Percentiles rank a stretch among this genome's conserved stretches.
phyloP scores from a whole-genome alignment of 441 rosid genomes.

The Aquilaria agallochum region DNA sequence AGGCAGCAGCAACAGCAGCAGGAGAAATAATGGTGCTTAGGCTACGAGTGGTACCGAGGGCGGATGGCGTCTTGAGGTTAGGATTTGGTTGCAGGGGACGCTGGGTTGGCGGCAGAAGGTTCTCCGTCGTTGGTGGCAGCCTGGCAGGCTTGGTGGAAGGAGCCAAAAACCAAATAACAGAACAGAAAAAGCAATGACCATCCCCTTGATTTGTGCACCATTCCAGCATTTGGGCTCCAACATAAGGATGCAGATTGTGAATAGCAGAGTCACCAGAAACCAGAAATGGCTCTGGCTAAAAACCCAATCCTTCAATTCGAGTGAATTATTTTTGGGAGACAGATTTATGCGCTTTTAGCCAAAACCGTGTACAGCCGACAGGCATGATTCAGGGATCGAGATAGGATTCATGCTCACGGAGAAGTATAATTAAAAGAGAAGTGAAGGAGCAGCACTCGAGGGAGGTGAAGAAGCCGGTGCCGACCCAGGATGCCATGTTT shows the following conservation, averaged over 20 bases:
- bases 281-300: constrained; percentile 21
- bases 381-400: constrained; percentile 6
- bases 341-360: not conserved
- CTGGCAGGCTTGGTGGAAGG: constrained; percentile 43
- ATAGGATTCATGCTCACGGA: constrained; percentile 8
- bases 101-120: constrained; percentile 24
- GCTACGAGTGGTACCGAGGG: constrained; percentile 68
- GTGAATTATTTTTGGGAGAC: not conserved
- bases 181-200: constrained; percentile 42
- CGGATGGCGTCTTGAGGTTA: constrained; percentile 71
- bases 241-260: constrained; percentile 59
- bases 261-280: constrained; percentile 34
- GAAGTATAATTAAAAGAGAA: no score
- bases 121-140: constrained; percentile 17
- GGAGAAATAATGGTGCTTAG: constrained; percentile 43
- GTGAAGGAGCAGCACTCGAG: no score
- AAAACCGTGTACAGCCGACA: not conserved
- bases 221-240: constrained; percentile 39
- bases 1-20: constrained; percentile 63
- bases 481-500: no score
- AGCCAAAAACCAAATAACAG: constrained; percentile 7
- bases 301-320: not conserved
- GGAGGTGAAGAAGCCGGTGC: no score
- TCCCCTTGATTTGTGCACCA: constrained; percentile 85
- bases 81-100: constrained; percentile 68